phyloP scores from a whole-genome alignment of 441 rosid species.

The Arabidopsis lyrata region DNA sequence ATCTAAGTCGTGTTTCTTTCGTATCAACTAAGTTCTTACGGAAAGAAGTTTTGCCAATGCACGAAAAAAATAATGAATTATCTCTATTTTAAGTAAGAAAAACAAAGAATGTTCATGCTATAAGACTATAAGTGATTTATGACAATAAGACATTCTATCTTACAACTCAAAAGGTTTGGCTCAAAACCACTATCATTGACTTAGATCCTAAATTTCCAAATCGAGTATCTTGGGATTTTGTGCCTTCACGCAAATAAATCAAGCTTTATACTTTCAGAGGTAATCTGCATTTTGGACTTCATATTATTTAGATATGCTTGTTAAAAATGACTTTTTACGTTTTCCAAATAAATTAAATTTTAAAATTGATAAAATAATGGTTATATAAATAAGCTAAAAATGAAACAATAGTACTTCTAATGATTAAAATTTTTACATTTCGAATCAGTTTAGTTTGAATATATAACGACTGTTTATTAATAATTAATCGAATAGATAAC shows the following conservation, averaged over 20 bases:
- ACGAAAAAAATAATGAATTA: conserved; percentile 23
- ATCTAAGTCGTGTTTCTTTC: conserved; percentile 42
- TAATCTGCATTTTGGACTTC: neutral
- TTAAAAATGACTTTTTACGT: neutral
- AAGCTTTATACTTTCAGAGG: conserved; percentile 19
- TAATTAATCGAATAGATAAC: neutral
- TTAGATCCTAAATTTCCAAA: conserved; percentile 13
- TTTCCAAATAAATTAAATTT: neutral
- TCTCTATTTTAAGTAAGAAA: conserved; percentile 25
- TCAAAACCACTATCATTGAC: conserved; percentile 36
- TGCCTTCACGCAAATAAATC: conserved; percentile 43
- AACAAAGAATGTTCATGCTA: conserved; percentile 3
- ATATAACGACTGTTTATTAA: neutral
- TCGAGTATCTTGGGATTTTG: conserved; percentile 25
- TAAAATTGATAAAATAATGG: neutral
- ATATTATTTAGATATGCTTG: neutral
- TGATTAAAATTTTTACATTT: neutral
- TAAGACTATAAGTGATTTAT: conserved; percentile 17
- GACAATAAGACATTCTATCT: conserved; percentile 29
- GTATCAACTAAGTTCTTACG: conserved; percentile 30
- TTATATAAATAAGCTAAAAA: neutral
- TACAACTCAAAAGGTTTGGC: conserved; percentile 36
- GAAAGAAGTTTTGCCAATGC: conserved; percentile 35
- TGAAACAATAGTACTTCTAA: neutral
- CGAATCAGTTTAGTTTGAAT: neutral